These are phyloP conservation scores for Sclerotiophoma versabilis DNA, from an alignment of 2,329 filamentous ascomycete species.

Conservation along the genomic window DNA sequence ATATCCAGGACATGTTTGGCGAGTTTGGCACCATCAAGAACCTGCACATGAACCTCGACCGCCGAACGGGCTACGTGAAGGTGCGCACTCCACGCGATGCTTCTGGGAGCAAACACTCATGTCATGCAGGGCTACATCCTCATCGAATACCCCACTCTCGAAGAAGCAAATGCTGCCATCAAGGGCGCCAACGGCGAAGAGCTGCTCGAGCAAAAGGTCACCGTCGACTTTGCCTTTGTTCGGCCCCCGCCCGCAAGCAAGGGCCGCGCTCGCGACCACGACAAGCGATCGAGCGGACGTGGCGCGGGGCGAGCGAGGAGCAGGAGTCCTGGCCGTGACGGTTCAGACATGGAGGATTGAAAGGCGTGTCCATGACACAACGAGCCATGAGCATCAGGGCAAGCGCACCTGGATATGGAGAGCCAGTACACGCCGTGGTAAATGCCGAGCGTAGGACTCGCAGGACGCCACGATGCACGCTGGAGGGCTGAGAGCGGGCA, in stretches of 20 bases:
- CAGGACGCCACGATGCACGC: not conserved
- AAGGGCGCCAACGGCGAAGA: constrained; percentile 79
- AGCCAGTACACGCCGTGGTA: not conserved
- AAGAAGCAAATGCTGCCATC: constrained; percentile 82
- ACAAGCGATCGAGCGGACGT: constrained; percentile 40
- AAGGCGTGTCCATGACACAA: not conserved
- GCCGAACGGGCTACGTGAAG: constrained; percentile 87
- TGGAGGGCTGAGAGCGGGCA: not conserved
- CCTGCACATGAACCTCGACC: constrained; percentile 81
- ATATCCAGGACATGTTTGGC: constrained; percentile 79
- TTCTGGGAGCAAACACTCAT: constrained; percentile 9
- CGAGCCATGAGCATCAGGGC: not conserved
- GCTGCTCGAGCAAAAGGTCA: constrained; percentile 80
- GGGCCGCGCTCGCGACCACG: constrained; percentile 45
- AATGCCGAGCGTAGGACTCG: not conserved
- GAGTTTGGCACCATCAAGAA: constrained; percentile 90
- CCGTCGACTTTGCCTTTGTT: constrained; percentile 86
- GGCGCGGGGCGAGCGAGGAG: constrained; percentile 50
- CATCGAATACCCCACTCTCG: constrained; percentile 81
- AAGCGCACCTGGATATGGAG: not conserved
- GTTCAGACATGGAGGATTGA: constrained; percentile 44
- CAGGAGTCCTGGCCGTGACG: constrained; percentile 52
- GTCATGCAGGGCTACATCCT: constrained; percentile 75
- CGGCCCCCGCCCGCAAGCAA: constrained; percentile 71
- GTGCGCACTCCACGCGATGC: constrained; percentile 52